These are phyloP conservation scores for Erodium chrysanthum DNA, from an alignment of 441 rosid genomes.

Conservation along the genomic window DNA sequence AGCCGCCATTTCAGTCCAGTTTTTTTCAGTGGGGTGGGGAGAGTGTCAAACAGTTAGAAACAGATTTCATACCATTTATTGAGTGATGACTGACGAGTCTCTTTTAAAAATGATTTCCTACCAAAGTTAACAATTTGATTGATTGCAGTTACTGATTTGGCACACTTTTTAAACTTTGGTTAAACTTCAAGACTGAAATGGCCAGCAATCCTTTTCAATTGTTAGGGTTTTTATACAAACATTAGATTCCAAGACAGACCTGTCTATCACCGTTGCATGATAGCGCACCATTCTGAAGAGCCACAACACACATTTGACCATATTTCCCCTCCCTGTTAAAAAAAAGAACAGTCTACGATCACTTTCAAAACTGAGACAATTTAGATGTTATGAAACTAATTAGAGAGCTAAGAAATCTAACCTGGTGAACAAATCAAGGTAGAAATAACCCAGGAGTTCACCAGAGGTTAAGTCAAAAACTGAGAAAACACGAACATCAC, in stretches of 20 bases:
- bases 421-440: conserved; percentile 79
- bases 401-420: conserved; percentile 18
- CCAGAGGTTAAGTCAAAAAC: conserved; percentile 70
- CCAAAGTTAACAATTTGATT: not conserved
- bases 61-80: not conserved
- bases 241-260: conserved; percentile 30
- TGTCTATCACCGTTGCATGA: conserved; percentile 45
- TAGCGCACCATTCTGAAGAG: conserved; percentile 77
- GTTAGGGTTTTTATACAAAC: not conserved
- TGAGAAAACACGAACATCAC: conserved; percentile 57
- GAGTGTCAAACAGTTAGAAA: not conserved
- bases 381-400: conserved; percentile 9
- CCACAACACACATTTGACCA: conserved; percentile 62
- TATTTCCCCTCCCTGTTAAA: conserved; percentile 72
- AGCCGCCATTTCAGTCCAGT: not conserved
- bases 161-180: not conserved
- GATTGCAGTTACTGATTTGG: not conserved
- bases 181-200: not conserved
- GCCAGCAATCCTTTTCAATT: not conserved
- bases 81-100: not conserved
- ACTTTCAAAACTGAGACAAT: not conserved
- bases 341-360: conserved; percentile 12
- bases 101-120: not conserved
- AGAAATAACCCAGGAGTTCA: conserved; percentile 79
- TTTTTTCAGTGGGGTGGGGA: too few relatives aligned